A percentile compares a stretch with the other conserved stretches of the same genome.
phyloP scores from a whole-genome alignment of 73 alveolate genomes.

The Tetrahymena malaccensis region DNA sequence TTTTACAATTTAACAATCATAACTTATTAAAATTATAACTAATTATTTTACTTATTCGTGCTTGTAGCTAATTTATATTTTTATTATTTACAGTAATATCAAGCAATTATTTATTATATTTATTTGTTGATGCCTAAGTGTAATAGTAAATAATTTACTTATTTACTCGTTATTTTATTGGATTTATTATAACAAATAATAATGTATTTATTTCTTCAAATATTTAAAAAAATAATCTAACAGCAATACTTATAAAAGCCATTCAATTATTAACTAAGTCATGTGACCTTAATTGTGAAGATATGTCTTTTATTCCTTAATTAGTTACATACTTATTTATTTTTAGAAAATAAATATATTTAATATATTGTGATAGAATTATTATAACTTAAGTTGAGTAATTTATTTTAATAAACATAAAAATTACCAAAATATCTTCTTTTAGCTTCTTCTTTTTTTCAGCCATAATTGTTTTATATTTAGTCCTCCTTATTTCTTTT shows the following conservation, averaged over 20 bases:
- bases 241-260: neutral
- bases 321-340: neutral
- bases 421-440: neutral
- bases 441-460: neutral
- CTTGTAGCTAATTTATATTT: no score
- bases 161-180: neutral
- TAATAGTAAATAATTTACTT: neutral
- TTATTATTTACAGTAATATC: neutral
- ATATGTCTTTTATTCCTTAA: neutral
- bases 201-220: no score
- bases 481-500: neutral
- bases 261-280: neutral
- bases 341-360: neutral
- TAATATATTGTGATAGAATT: neutral
- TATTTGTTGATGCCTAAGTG: neutral
- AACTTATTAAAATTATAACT: no score
- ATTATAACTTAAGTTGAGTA: neutral
- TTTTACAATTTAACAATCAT: no score
- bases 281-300: neutral
- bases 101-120: neutral
- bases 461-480: neutral
- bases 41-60: no score
- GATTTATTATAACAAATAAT: neutral
- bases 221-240: neutral
- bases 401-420: neutral